Evolutionary conservation across 257 asterid genomes (phyloP).

Genomic region (Anisodus tanguticus): DNA sequence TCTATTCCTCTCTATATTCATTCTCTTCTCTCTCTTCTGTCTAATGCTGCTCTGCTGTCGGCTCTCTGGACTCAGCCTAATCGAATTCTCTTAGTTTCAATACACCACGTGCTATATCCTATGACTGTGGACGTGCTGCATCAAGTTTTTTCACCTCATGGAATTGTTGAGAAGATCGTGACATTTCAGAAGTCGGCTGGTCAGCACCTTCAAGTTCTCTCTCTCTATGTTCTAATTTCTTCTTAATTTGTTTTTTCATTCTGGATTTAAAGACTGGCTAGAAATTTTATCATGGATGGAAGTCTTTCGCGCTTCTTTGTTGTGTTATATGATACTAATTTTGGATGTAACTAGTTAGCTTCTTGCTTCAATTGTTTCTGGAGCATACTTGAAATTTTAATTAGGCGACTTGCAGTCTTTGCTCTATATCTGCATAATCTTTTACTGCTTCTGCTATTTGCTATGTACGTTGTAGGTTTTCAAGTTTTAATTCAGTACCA

Average conservation of each 20-base stretch:
- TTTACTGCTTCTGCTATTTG: neutral
- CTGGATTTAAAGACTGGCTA: neutral
- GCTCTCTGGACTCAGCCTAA: constrained; percentile 96
- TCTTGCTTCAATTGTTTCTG: constrained; percentile 14
- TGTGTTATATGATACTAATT: neutral
- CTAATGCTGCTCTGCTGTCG: constrained; percentile 81
- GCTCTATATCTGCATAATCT: constrained; percentile 11
- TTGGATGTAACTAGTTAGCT: constrained; percentile 25
- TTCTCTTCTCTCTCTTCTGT: constrained; percentile 77
- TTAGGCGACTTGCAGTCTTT: neutral
- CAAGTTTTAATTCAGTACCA: constrained; percentile 94
- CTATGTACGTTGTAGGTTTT: constrained; percentile 67
- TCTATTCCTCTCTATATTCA: constrained; percentile 43
- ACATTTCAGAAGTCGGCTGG: constrained; percentile 99
- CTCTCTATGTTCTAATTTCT: constrained; percentile 50
- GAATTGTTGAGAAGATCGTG: constrained; percentile 99
- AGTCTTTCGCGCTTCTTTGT: neutral
- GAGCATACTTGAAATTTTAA: constrained; percentile 15
- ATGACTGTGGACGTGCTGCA: constrained; percentile 99
- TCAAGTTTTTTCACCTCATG: constrained; percentile 99
- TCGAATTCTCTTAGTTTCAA: constrained; percentile 96
- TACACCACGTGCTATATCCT: constrained; percentile 99
- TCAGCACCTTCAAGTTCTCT: constrained; percentile 84
- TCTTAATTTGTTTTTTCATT: constrained; percentile 43
- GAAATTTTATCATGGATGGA: constrained; percentile 13